These are phyloP conservation scores for Fusarium stilboides DNA, from an alignment of 2,329 filamentous ascomycete species.

Conservation along the genomic window DNA sequence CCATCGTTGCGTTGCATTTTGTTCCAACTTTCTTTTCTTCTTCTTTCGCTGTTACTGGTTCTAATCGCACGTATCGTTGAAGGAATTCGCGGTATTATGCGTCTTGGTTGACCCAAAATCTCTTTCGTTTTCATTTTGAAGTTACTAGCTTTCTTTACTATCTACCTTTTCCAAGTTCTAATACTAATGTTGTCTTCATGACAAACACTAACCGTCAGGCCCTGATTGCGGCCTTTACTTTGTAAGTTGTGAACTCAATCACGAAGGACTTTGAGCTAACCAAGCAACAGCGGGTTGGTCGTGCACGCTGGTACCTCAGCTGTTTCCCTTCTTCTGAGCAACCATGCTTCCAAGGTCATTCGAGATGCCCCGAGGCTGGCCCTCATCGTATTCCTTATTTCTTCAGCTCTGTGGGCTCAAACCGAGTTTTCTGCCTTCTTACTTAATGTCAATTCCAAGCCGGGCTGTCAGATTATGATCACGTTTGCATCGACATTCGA, in stretches of 20 bases:
- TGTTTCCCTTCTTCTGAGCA: slow-evolving; percentile 63
- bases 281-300: slow-evolving; percentile 63
- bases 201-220: slow-evolving; percentile 63
- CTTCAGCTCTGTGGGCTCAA: slow-evolving; percentile 68
- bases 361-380: slow-evolving; percentile 75
- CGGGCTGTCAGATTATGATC: slow-evolving; percentile 67
- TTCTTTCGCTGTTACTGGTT: slow-evolving; percentile 35
- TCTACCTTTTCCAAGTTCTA: slow-evolving; percentile 52
- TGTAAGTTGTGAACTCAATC: slow-evolving; percentile 58
- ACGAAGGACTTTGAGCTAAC: slow-evolving; percentile 45
- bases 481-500: slow-evolving; percentile 70
- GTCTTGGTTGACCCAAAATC: slow-evolving; percentile 42
- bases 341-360: slow-evolving; percentile 65
- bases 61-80: slow-evolving; percentile 33
- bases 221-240: slow-evolving; percentile 68
- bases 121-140: slow-evolving; percentile 15
- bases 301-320: slow-evolving; percentile 66
- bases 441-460: slow-evolving; percentile 59
- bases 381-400: slow-evolving; percentile 69
- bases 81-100: slow-evolving; percentile 33
- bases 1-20: slow-evolving; percentile 31
- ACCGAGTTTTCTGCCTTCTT: slow-evolving; percentile 66
- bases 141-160: slow-evolving; percentile 52
- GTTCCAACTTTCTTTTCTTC: slow-evolving; percentile 29
- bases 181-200: slow-evolving; percentile 57